Percentiles rank a stretch among this genome's conserved stretches.
phyloP scores from a whole-genome alignment of 306 rosid genomes.

The Quercus robur region DNA sequence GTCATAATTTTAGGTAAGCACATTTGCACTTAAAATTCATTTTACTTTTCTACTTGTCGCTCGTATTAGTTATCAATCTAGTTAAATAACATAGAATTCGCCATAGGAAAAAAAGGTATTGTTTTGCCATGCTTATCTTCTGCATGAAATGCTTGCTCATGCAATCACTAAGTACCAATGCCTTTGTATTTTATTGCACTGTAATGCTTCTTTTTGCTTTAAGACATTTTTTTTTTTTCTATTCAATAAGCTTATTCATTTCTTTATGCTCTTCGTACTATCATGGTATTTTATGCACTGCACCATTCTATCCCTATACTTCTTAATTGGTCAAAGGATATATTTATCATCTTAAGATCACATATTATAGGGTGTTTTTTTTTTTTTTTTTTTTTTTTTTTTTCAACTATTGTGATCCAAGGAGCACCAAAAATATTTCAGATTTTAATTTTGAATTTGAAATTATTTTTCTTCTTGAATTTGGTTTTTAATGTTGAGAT shows the following conservation, averaged over 20 bases:
- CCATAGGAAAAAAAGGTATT: background rate
- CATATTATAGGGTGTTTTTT: background rate
- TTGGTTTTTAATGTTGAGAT: too few relatives aligned
- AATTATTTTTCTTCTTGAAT: too few relatives aligned
- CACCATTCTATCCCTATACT: background rate
- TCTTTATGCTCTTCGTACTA: background rate
- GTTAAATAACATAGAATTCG: background rate
- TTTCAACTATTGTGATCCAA: background rate
- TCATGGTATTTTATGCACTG: background rate
- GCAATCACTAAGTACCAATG: background rate
- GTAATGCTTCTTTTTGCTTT: too few relatives aligned
- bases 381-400: background rate
- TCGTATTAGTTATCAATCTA: background rate
- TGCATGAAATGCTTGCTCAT: background rate
- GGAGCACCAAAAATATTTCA: too few relatives aligned
- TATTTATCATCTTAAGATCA: background rate
- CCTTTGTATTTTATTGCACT: background rate
- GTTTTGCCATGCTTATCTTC: too few relatives aligned
- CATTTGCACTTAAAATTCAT: background rate
- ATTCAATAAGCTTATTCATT: background rate
- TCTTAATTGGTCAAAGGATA: background rate
- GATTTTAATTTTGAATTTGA: too few relatives aligned
- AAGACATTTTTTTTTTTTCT: background rate
- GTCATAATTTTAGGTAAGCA: constrained; percentile 26
- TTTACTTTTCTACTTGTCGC: background rate